Evolutionary conservation across 495 filamentous ascomycete genomes (phyloP).

Genomic region (Podospora pseudoanserina): DNA sequence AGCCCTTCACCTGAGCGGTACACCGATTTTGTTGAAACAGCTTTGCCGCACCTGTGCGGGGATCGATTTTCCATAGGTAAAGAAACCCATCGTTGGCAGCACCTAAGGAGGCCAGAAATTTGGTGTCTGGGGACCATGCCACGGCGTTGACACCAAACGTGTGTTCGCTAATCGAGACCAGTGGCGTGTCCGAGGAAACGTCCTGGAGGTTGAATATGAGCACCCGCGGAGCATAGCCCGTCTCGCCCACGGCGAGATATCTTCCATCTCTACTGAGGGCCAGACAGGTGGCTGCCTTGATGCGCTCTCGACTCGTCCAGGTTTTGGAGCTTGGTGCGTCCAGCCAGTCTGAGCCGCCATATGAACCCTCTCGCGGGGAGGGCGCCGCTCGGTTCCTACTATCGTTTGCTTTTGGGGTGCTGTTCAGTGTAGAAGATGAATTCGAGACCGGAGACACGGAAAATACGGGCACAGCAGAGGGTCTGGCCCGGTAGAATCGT

Average conservation of each 20-base stretch:
- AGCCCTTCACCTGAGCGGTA: constrained; percentile 73
- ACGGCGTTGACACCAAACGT: constrained; percentile 83
- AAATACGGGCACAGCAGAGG: constrained; percentile 66
- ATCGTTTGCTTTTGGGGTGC: constrained; percentile 64
- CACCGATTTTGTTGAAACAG: constrained; percentile 93
- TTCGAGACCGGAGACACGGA: constrained; percentile 38
- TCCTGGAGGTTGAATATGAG: constrained; percentile 84
- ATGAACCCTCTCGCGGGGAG: constrained; percentile 54
- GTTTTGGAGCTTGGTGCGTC: constrained; percentile 63
- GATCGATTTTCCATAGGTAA: constrained; percentile 82
- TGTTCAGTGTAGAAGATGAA: constrained; percentile 47
- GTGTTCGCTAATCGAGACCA: constrained; percentile 86
- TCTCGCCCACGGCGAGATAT: constrained; percentile 91
- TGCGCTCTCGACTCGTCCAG: constrained; percentile 81
- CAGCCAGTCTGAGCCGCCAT: constrained; percentile 43
- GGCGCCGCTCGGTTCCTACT: constrained; percentile 55
- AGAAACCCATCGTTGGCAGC: constrained; percentile 89
- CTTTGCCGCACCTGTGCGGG: constrained; percentile 76
- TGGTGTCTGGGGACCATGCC: constrained; percentile 83
- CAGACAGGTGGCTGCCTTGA: constrained; percentile 95
- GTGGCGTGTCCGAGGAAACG: constrained; percentile 69
- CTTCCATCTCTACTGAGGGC: constrained; percentile 86
- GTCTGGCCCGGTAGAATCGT: constrained; percentile 84
- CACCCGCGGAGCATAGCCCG: constrained; percentile 87
- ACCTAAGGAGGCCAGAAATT: constrained; percentile 83